A percentile compares a stretch with the other conserved stretches of the same genome.
Conservation (phyloP, 805 yeast species). For the Nakazawaea populi region DNA sequence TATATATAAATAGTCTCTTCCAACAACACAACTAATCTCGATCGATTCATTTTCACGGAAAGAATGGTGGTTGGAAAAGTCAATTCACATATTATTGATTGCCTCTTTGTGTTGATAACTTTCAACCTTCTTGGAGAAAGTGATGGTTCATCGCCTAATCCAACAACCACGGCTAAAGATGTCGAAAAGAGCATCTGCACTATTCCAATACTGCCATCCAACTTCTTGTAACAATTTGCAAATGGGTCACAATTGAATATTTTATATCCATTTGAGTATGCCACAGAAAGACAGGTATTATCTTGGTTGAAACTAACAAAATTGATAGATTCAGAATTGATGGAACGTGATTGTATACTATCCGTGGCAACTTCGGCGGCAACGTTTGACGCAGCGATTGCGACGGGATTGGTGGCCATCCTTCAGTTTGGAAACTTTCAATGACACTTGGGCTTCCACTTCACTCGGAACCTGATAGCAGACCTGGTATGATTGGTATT, state of each 20-base stretch:
- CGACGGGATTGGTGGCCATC: slow-evolving; percentile 10
- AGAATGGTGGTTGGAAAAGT: slow-evolving; percentile 80
- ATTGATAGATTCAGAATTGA: slow-evolving; percentile 24
- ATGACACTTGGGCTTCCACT: too few species aligned
- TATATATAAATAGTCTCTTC: slow-evolving; percentile 83
- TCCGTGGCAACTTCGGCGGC: slow-evolving; percentile 11
- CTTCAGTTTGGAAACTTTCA: too few species aligned
- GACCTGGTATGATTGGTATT: too few species aligned
- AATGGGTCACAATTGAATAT: slow-evolving; percentile 85
- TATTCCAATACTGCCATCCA: slow-evolving; percentile 59
- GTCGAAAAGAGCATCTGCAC: slow-evolving; percentile 92
- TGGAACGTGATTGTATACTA: slow-evolving; percentile 11
- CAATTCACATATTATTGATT: slow-evolving; percentile 74
- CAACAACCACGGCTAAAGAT: slow-evolving; percentile 78
- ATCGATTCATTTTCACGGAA: slow-evolving; percentile 75
- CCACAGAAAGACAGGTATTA: slow-evolving; percentile 71
- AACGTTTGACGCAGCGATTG: slow-evolving; percentile 6
- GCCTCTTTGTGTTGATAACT: slow-evolving; percentile 73
- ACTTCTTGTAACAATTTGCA: slow-evolving; percentile 56
- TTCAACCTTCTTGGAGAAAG: slow-evolving; percentile 80
- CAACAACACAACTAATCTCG: slow-evolving; percentile 74
- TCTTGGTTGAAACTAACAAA: slow-evolving; percentile 83
- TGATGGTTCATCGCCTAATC: slow-evolving; percentile 68
- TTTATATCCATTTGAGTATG: slow-evolving; percentile 57
- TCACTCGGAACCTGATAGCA: too few species aligned